phyloP scores from a whole-genome alignment of 495 filamentous ascomycete species.

The Aspergillus haitiensis region DNA sequence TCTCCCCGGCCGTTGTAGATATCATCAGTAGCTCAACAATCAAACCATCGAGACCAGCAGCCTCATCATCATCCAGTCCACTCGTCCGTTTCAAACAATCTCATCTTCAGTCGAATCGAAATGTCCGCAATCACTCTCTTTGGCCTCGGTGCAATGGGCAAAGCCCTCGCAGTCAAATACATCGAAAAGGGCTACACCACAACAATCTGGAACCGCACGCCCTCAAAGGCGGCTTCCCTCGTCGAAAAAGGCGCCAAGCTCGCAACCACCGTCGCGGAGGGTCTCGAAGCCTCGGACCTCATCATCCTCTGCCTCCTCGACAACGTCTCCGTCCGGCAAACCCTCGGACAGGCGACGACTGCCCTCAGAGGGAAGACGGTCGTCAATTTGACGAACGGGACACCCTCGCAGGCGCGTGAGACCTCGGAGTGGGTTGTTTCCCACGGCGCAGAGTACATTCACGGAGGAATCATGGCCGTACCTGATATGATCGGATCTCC shows the following conservation, averaged over 20 bases:
- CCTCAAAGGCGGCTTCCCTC: slow-evolving; percentile 6
- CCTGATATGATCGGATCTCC: slow-evolving; percentile 19
- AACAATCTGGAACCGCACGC: slow-evolving; percentile 17
- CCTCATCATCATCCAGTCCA: too few relatives aligned
- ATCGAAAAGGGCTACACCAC: slow-evolving; percentile 12
- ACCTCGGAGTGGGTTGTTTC: neutral
- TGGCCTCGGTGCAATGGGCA: slow-evolving; percentile 21
- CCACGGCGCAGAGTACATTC: slow-evolving; percentile 14
- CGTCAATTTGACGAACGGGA: slow-evolving; percentile 17
- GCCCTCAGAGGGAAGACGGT: slow-evolving; percentile 9
- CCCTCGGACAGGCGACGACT: neutral
- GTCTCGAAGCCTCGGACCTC: slow-evolving; percentile 6
- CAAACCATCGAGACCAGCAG: too few relatives aligned
- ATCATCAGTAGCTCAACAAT: too few relatives aligned
- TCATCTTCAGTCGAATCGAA: too few relatives aligned
- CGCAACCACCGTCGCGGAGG: slow-evolving; percentile 2
- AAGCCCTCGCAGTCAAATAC: slow-evolving; percentile 15
- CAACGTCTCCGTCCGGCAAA: slow-evolving; percentile 13
- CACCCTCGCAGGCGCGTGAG: slow-evolving; percentile 14
- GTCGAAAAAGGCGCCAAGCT: slow-evolving; percentile 4
- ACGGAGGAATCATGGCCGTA: slow-evolving; percentile 22
- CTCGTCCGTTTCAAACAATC: too few relatives aligned
- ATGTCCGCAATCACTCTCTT: slow-evolving; percentile 15
- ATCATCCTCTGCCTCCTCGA: slow-evolving; percentile 21
- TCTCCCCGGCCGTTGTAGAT: too few relatives aligned